phyloP scores from a whole-genome alignment of 331 rosid species.

The Ulmus americana region DNA sequence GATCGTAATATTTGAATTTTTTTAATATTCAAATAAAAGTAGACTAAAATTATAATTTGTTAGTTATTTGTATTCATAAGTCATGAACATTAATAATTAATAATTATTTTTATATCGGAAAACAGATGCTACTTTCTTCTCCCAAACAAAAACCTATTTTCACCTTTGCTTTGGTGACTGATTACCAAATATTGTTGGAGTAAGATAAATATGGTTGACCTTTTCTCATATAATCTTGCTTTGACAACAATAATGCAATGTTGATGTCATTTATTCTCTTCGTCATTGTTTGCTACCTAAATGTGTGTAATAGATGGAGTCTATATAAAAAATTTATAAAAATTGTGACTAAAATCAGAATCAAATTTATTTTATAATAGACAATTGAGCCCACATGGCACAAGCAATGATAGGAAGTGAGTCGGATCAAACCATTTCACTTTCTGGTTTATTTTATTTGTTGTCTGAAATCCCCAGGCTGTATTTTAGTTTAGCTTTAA shows the following conservation, averaged over 20 bases:
- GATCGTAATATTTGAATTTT: too few relatives aligned
- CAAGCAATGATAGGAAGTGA: neutral
- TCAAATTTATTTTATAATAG: neutral
- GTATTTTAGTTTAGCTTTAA: constrained; percentile 1
- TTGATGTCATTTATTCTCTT: neutral
- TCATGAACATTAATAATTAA: too few relatives aligned
- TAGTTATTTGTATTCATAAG: too few relatives aligned
- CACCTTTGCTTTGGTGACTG: neutral
- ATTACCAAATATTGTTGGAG: neutral
- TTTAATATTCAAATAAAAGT: too few relatives aligned
- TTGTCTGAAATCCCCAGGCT: neutral
- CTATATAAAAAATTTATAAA: neutral
- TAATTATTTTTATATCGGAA: too few relatives aligned
- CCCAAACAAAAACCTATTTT: neutral
- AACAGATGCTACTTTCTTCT: too few relatives aligned
- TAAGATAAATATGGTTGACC: neutral
- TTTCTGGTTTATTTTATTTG: neutral
- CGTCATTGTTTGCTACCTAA: neutral
- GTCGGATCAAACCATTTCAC: neutral
- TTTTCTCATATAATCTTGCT: neutral
- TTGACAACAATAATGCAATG: neutral
- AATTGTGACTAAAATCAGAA: too few relatives aligned
- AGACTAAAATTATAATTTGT: too few relatives aligned
- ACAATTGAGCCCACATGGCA: neutral
- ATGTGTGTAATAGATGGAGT: neutral